Base-by-base conservation (phyloP, 2,329 filamentous ascomycete genomes). In the Penicillium digitatum region DNA sequence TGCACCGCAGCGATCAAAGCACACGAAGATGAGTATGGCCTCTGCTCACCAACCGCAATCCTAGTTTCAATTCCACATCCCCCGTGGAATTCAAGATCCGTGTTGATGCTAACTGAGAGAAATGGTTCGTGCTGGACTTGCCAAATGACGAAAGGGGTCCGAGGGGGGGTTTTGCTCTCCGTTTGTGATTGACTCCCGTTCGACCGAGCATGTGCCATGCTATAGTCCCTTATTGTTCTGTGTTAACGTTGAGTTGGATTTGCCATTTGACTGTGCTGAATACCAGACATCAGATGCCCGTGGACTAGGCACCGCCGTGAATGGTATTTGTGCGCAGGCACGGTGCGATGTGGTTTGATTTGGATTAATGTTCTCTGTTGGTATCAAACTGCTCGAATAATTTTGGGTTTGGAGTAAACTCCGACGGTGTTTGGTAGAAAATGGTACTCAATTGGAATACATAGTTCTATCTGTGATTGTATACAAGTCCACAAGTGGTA, bases 171-270 rank as follows among this genome's bases (percentile, higher is more conserved):
- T 20, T 26, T 2, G 14, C 39, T 50, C 42, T 47, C 54, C 38
- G 31, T 18, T 38, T 35, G 34, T 50, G 45, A 48, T 55, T 52
- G 48, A 43, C 40, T 45, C 22, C 42, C 49, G 24, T 46, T 42
- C 16, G 34, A 31, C 46, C 48, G 48, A 47, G 53, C 29, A 20
- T 26, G 54, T 57, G 57, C 39, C 43, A 59, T 40, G 42, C 45
- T 34, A 26, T 57, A 20, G 48, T 43, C 18, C 56, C 48, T 62
- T 59, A 52, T 48, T 55, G 62, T 56, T 62, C 54, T 64, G 58
- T 63, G 32, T 58, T 58, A 54, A 61, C 56, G 51, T 64, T 29
- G 49, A 56, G 56, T 8, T 43, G n/a, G 44, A 46, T 61, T 63
- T 44, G 2, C 37, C 56, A 58, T 44, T 24, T 24, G 43, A n/a